Evolutionary conservation across 768 basidiomycete genomes (phyloP).

Genomic region (Kwoniella sp.): DNA sequence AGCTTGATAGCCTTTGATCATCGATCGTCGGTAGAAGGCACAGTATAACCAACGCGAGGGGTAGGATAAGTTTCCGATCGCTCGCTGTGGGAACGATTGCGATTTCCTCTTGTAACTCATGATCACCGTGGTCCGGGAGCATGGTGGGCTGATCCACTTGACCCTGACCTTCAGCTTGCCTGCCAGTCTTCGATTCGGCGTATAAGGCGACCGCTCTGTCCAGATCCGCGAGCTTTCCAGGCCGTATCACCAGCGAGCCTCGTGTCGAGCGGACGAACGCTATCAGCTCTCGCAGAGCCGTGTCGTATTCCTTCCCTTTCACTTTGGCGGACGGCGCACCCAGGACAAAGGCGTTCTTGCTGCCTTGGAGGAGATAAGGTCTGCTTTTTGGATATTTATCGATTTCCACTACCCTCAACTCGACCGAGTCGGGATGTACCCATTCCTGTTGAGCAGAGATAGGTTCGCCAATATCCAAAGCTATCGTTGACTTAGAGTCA

Average conservation of each 20-base stretch:
- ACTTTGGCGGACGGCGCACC: conserved; percentile 26
- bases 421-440: background rate
- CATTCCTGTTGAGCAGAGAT: conserved; percentile 2
- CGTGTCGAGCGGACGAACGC: conserved; percentile 10
- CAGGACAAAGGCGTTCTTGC: conserved; percentile 8
- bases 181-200: too few species aligned
- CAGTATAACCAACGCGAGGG: conserved; percentile 28
- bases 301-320: conserved; percentile 24
- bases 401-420: conserved; percentile 17
- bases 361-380: conserved; percentile 6
- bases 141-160: too few species aligned
- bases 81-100: background rate
- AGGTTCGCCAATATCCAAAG: conserved; percentile 33
- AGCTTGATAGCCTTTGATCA: background rate
- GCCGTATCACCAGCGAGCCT: conserved; percentile 13
- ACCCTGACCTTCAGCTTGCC: too few species aligned
- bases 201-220: background rate
- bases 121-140: too few species aligned
- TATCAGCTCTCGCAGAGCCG: conserved; percentile 21
- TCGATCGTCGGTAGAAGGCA: conserved; percentile 12
- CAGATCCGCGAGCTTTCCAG: conserved; percentile 12
- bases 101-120: too few species aligned
- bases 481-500: conserved; percentile 19
- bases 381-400: conserved; percentile 20
- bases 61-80: conserved; percentile 33